Conservation (phyloP, 1,284 basidiomycete species). For the Cryptococcus neoformans region DNA sequence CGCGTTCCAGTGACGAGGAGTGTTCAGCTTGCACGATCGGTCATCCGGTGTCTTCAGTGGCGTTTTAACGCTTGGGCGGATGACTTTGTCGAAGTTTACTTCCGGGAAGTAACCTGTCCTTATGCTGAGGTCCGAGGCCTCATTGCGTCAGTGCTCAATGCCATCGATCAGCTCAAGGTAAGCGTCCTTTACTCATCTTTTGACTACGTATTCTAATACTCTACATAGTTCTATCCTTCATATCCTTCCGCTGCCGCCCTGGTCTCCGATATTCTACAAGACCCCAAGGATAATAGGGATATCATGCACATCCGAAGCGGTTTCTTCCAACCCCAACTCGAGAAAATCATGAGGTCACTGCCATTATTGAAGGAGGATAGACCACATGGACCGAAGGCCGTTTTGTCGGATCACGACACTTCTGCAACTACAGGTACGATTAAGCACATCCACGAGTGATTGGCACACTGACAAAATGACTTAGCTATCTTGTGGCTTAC, state of each 20-base stretch:
- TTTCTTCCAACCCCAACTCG: slow-evolving; percentile 58
- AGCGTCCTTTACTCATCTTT: slow-evolving; percentile 56
- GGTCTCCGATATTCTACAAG: slow-evolving; percentile 59
- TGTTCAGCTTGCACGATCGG: slow-evolving; percentile 46
- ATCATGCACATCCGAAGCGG: slow-evolving; percentile 68
- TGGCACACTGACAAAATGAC: slow-evolving; percentile 2
- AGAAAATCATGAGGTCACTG: slow-evolving; percentile 58
- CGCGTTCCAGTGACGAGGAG: neutral
- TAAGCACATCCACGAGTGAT: neutral
- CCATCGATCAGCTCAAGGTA: slow-evolving; percentile 69
- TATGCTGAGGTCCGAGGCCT: slow-evolving; percentile 77
- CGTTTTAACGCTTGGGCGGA: slow-evolving; percentile 69
- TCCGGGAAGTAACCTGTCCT: slow-evolving; percentile 70
- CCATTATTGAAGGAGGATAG: slow-evolving; percentile 68
- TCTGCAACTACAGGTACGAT: slow-evolving; percentile 57
- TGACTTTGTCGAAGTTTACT: slow-evolving; percentile 66
- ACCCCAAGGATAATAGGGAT: slow-evolving; percentile 58
- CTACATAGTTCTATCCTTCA: slow-evolving; percentile 57
- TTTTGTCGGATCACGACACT: slow-evolving; percentile 84
- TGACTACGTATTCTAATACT: slow-evolving; percentile 58
- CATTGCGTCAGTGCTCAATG: slow-evolving; percentile 66
- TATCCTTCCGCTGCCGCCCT: slow-evolving; percentile 67
- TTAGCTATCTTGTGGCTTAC: slow-evolving; percentile 70
- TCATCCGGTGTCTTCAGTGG: slow-evolving; percentile 71
- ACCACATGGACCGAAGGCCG: slow-evolving; percentile 78